phyloP scores from a whole-genome alignment of 1,139 yeast species.

The Protomyces lactucae-debilis region DNA sequence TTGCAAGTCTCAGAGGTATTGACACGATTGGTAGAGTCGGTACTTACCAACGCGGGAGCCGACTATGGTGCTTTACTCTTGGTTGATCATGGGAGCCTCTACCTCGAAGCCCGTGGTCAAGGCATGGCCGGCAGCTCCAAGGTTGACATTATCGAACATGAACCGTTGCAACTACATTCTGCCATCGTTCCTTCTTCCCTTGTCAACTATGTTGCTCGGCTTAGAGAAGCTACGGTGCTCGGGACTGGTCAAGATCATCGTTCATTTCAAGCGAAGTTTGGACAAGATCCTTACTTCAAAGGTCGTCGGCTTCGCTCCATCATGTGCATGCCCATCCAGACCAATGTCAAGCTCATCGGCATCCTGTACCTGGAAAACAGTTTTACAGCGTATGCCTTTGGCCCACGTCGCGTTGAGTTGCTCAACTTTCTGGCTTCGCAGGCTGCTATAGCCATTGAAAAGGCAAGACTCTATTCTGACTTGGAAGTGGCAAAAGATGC shows the following conservation, averaged over 20 bases:
- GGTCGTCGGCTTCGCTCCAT: conserved; percentile 29
- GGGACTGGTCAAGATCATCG: conserved; percentile 30
- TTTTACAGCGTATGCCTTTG: conserved; percentile 29
- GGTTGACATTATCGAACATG: conserved; percentile 24
- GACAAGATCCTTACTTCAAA: conserved; percentile 27
- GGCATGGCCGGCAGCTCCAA: conserved; percentile 27
- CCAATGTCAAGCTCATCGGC: conserved; percentile 30
- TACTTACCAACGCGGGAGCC: conserved; percentile 33
- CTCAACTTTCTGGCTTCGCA: conserved; percentile 31
- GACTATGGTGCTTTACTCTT: conserved; percentile 32
- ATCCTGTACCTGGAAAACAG: conserved; percentile 32
- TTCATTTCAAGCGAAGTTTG: conserved; percentile 27
- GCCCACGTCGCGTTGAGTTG: conserved; percentile 28
- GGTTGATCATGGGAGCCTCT: conserved; percentile 28
- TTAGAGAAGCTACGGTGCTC: conserved; percentile 31
- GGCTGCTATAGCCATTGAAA: conserved; percentile 33
- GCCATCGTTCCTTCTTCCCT: conserved; percentile 27
- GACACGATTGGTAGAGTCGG: conserved; percentile 32
- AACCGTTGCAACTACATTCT: conserved; percentile 28
- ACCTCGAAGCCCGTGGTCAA: conserved; percentile 30
- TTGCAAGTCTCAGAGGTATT: conserved; percentile 17
- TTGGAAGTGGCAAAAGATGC: conserved; percentile 37
- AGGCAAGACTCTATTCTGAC: conserved; percentile 36
- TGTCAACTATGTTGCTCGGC: conserved; percentile 30
- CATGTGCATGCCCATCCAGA: conserved; percentile 32